A percentile compares a stretch with the other conserved stretches of the same genome.
Conservation (phyloP, 2,329 filamentous ascomycete genomes). For the Alternaria sp. region DNA sequence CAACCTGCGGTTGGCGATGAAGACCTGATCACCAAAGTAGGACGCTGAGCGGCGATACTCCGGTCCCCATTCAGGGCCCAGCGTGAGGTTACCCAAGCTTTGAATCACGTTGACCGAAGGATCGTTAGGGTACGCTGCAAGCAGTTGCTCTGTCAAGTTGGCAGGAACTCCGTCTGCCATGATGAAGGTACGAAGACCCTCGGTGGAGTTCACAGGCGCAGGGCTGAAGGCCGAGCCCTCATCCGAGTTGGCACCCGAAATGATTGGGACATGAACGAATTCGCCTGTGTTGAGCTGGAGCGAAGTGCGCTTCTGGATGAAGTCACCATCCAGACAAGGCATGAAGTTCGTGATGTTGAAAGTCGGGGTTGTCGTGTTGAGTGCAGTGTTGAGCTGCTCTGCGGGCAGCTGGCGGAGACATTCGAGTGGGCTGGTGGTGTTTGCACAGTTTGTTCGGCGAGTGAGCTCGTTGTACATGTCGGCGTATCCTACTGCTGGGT, state of each 20-base stretch:
- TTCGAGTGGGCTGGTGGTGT: slow-evolving; percentile 33
- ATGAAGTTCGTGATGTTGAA: slow-evolving; percentile 42
- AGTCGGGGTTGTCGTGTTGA: slow-evolving; percentile 54
- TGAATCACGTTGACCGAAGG: slow-evolving; percentile 35
- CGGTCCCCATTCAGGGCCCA: slow-evolving; percentile 30
- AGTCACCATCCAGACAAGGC: slow-evolving; percentile 62
- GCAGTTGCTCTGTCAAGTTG: slow-evolving; percentile 28
- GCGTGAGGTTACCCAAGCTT: slow-evolving; percentile 26
- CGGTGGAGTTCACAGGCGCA: slow-evolving; percentile 61
- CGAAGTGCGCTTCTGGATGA: slow-evolving; percentile 61
- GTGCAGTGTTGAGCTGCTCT: slow-evolving; percentile 61
- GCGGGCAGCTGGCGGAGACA: slow-evolving; percentile 67
- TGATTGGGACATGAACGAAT: slow-evolving; percentile 69
- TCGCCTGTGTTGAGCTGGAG: slow-evolving; percentile 62
- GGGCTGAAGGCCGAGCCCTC: slow-evolving; percentile 67
- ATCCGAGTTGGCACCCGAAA: slow-evolving; percentile 69
- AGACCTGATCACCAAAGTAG: slow-evolving; percentile 59
- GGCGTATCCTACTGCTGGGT: slow-evolving; percentile 25
- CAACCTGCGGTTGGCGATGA: slow-evolving; percentile 63
- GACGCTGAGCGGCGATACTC: slow-evolving; percentile 63
- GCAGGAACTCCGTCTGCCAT: slow-evolving; percentile 35
- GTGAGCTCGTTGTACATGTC: slow-evolving; percentile 30
- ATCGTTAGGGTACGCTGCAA: slow-evolving; percentile 41
- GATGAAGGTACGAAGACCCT: slow-evolving; percentile 57
- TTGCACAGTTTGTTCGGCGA: slow-evolving; percentile 31